A percentile compares a stretch with the other conserved stretches of the same genome.
phyloP scores from a whole-genome alignment of 1,284 basidiomycete genomes.

The Golubevia sp. region DNA sequence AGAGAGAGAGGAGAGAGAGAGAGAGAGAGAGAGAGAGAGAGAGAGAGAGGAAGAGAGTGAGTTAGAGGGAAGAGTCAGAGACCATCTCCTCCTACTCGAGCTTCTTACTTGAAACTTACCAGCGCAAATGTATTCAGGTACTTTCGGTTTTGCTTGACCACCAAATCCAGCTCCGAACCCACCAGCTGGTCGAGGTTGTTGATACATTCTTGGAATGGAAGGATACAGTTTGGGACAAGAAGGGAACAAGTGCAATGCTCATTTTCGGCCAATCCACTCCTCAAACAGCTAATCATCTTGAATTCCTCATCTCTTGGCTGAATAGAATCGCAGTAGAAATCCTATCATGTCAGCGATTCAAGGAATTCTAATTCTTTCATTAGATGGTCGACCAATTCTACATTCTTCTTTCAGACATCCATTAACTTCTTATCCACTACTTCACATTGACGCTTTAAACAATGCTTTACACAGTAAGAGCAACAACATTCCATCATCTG shows the following conservation, averaged over 20 bases:
- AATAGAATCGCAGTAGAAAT: too few species aligned
- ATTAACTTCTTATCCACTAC: constrained; percentile 34
- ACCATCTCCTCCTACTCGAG: not conserved
- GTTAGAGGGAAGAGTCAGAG: not conserved
- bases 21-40: not conserved
- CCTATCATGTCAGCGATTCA: constrained; percentile 25
- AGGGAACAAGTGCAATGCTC: too few species aligned
- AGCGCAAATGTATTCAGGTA: constrained; percentile 53
- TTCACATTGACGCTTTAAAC: constrained; percentile 43
- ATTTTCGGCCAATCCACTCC: too few species aligned
- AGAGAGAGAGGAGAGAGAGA: not conserved
- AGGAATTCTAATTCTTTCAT: constrained; percentile 46
- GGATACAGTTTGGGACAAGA: too few species aligned
- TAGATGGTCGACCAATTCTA: constrained; percentile 42
- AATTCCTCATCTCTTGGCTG: too few species aligned
- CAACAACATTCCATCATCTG: constrained; percentile 21
- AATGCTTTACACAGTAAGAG: constrained; percentile 21
- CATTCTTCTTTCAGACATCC: constrained; percentile 52
- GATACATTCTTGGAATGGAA: too few species aligned
- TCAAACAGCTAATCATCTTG: too few species aligned
- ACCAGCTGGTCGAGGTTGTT: too few species aligned
- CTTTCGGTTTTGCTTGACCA: not conserved
- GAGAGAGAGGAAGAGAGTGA: not conserved
- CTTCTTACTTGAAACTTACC: constrained; percentile 18
- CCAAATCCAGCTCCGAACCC: too few species aligned